Percentiles rank a stretch among this genome's conserved stretches.
Conservation (phyloP, 257 asterid species). For the Galeopsis tetrahit region DNA sequence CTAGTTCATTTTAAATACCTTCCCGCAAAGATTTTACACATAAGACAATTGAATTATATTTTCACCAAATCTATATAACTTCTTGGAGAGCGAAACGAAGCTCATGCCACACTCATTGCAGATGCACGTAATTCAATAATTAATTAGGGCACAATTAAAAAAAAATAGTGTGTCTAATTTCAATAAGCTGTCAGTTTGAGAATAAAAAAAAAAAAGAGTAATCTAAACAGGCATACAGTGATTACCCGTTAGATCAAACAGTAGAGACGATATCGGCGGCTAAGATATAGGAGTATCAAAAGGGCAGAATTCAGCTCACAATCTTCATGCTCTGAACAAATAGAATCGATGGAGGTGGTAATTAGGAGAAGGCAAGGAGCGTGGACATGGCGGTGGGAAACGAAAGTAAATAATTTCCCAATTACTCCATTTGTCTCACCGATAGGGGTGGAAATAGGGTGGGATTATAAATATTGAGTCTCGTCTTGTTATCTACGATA, state of each 20-base stretch:
- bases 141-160: background rate
- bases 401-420: background rate
- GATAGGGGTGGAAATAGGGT: too few species aligned
- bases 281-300: conserved; percentile 56
- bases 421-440: too few species aligned
- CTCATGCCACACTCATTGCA: background rate
- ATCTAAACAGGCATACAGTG: background rate
- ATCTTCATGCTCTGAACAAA: too few species aligned
- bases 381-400: background rate
- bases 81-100: background rate
- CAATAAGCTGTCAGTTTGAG: background rate
- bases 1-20: background rate
- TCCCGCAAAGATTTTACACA: background rate
- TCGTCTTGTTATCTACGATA: too few species aligned
- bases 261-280: conserved; percentile 75
- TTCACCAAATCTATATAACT: conserved; percentile 2
- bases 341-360: background rate
- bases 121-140: background rate
- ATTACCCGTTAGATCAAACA: conserved; percentile 75
- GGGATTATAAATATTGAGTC: too few species aligned
- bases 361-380: background rate
- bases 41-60: background rate
- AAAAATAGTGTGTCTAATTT: background rate
- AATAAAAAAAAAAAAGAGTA: background rate
- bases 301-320: conserved; percentile 58